These are phyloP conservation scores for Pyrrhoderma noxium DNA, from an alignment of 1,284 basidiomycete species.

Conservation along the genomic window DNA sequence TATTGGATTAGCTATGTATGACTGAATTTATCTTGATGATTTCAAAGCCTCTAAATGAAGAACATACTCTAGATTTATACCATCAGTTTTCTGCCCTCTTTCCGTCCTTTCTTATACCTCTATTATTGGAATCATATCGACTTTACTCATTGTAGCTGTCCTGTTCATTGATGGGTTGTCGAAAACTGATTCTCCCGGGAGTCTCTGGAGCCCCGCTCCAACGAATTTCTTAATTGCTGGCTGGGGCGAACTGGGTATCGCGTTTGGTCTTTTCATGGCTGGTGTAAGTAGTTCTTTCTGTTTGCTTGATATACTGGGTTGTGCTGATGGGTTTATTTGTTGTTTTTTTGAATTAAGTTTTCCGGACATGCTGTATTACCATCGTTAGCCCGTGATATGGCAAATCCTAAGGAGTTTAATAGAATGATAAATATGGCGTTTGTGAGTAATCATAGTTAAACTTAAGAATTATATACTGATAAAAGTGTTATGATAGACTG, in stretches of 20 bases:
- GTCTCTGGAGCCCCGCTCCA: slow-evolving; percentile 66
- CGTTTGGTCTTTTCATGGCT: slow-evolving; percentile 92
- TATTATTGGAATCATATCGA: slow-evolving; percentile 76
- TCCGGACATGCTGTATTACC: slow-evolving; percentile 93
- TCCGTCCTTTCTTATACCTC: slow-evolving; percentile 82
- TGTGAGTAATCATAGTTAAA: slow-evolving; percentile 32
- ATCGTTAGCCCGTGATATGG: slow-evolving; percentile 86
- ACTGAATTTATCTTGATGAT: background rate
- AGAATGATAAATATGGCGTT: slow-evolving; percentile 84
- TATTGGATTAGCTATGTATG: slow-evolving; percentile 62
- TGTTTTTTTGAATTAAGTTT: no score
- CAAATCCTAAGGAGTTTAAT: slow-evolving; percentile 74
- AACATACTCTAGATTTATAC: slow-evolving; percentile 50
- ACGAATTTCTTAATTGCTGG: slow-evolving; percentile 60
- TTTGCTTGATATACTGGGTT: background rate
- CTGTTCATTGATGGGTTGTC: slow-evolving; percentile 81
- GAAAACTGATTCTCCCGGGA: slow-evolving; percentile 76
- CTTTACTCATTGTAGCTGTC: slow-evolving; percentile 70
- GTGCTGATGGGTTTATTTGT: no score
- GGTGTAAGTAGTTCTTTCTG: slow-evolving; percentile 48
- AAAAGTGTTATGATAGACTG: slow-evolving; percentile 39
- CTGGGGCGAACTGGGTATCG: slow-evolving; percentile 58
- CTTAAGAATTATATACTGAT: background rate
- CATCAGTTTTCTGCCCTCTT: slow-evolving; percentile 79
- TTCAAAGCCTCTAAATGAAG: background rate